These are phyloP conservation scores for Myxozyma kluyveri DNA, from an alignment of 805 yeast species.

Conservation along the genomic window DNA sequence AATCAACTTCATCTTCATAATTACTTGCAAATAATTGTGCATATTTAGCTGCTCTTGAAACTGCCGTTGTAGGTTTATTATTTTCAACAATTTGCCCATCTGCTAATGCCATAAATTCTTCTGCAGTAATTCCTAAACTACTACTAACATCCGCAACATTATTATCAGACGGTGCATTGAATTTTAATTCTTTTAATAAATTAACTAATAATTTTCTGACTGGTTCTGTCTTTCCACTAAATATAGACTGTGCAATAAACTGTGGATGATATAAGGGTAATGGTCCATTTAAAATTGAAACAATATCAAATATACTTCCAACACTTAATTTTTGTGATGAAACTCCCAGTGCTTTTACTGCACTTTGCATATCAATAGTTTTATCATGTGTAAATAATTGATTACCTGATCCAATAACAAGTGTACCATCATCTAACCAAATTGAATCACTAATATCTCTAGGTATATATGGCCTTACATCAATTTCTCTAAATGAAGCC, in stretches of 20 bases:
- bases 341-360: constrained; percentile 51
- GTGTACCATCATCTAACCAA: constrained; percentile 76
- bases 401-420: constrained; percentile 85
- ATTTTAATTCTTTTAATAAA: constrained; percentile 54
- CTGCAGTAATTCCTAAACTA: constrained; percentile 35
- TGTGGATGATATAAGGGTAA: constrained; percentile 91
- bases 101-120: constrained; percentile 34
- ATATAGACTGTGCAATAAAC: constrained; percentile 69
- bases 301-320: constrained; percentile 58
- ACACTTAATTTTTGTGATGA: constrained; percentile 48
- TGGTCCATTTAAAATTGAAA: constrained; percentile 80
- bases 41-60: constrained; percentile 17
- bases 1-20: constrained; percentile 11
- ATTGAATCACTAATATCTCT: constrained; percentile 85
- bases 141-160: constrained; percentile 37
- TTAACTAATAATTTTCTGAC: constrained; percentile 57
- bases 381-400: constrained; percentile 83
- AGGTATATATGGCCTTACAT: constrained; percentile 63
- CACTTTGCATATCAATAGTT: constrained; percentile 54
- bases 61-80: constrained; percentile 4
- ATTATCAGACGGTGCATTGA: constrained; percentile 47
- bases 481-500: constrained; percentile 69
- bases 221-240: constrained; percentile 54
- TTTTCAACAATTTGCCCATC: constrained; percentile 3
- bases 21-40: constrained; percentile 13